Conservation (phyloP, 805 yeast genomes). For the Pichia heedii region DNA sequence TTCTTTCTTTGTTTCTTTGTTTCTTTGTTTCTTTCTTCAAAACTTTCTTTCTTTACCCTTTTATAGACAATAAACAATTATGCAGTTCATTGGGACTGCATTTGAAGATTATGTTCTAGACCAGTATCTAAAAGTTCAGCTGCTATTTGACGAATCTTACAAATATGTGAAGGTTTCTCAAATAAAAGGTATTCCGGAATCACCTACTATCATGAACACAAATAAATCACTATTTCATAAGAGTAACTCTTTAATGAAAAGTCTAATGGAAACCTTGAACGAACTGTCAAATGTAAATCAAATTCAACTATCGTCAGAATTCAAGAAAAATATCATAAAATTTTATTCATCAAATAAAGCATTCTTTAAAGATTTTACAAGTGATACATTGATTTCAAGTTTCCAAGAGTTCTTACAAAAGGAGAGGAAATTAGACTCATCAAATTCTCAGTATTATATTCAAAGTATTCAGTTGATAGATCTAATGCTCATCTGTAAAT, state of each 20-base stretch:
- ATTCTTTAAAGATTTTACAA: conserved; percentile 14
- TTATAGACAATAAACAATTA: neutral
- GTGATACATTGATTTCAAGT: neutral
- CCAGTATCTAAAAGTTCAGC: conserved; percentile 19
- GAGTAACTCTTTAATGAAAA: conserved; percentile 15
- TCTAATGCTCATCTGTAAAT: conserved; percentile 11
- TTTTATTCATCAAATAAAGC: conserved; percentile 11
- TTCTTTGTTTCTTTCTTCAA: neutral
- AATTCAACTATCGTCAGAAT: conserved; percentile 11
- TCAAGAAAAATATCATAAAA: conserved; percentile 10
- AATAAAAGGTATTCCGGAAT: conserved; percentile 12
- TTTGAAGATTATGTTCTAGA: conserved; percentile 17
- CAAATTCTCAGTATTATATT: conserved; percentile 5
- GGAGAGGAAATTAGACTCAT: neutral
- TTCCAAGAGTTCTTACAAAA: conserved; percentile 1
- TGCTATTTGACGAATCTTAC: conserved; percentile 18
- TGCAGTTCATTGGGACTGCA: conserved; percentile 7
- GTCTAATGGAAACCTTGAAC: conserved; percentile 13
- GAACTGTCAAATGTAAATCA: conserved; percentile 12
- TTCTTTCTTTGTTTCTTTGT: neutral
- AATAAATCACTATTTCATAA: conserved; percentile 7
- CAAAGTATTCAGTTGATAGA: conserved; percentile 15
- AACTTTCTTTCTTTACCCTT: no score
- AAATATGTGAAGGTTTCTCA: conserved; percentile 15
- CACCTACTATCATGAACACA: conserved; percentile 8